Evolutionary conservation across 352 stramenopile species (phyloP).

Genomic region (Phytopythium chamaehyphon): DNA sequence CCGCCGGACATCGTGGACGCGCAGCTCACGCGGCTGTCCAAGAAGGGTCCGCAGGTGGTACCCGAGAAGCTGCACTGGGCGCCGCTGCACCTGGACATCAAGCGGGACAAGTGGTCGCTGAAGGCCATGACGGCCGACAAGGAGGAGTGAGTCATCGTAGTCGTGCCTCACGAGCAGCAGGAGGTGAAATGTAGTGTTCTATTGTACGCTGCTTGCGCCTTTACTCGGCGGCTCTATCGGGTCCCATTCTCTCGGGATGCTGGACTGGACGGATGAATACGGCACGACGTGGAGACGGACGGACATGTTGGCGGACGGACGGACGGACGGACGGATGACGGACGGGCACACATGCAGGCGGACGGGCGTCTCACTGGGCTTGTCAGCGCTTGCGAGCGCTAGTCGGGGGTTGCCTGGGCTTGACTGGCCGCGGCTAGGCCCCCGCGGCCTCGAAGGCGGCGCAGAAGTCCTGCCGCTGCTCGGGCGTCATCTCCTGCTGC

Average conservation of each 20-base stretch:
- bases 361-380: too few species aligned
- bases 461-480: conserved; percentile 52
- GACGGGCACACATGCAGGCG: background rate
- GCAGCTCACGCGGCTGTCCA: conserved; percentile 72
- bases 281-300: too few species aligned
- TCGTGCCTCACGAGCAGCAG: too few species aligned
- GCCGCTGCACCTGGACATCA: conserved; percentile 78
- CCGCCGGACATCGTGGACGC: conserved; percentile 90
- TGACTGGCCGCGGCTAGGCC: background rate
- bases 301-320: background rate
- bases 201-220: background rate
- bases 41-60: conserved; percentile 64
- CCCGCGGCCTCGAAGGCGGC: conserved; percentile 27
- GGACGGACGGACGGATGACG: background rate
- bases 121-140: conserved; percentile 71
- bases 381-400: too few species aligned
- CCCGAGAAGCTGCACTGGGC: conserved; percentile 83
- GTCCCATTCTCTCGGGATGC: too few species aligned
- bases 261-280: too few species aligned
- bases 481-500: conserved; percentile 58
- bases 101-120: conserved; percentile 85
- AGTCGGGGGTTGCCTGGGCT: too few species aligned
- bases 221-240: conserved; percentile 3
- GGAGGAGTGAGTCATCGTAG: conserved; percentile 37
- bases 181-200: conserved; percentile 1